Evolutionary conservation across 257 asterid genomes (phyloP).

Genomic region (Verbena officinalis): DNA sequence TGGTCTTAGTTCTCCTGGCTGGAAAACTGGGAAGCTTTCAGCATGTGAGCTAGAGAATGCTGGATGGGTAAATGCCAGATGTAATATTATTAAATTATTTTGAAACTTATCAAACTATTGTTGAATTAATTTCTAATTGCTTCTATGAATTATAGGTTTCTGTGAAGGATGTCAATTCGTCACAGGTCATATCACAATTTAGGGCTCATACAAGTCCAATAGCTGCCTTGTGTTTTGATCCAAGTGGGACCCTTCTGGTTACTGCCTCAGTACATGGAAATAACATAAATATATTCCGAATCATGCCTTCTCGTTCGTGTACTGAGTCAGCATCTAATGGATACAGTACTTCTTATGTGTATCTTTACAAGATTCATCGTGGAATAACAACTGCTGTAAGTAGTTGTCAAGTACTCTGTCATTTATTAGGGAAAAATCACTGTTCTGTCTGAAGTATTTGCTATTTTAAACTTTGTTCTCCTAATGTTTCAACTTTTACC

Average conservation of each 20-base stretch:
- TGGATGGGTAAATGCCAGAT: slow-evolving; percentile 37
- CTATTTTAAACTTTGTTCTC: too few species aligned
- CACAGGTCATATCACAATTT: slow-evolving; percentile 61
- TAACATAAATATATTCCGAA: slow-evolving; percentile 61
- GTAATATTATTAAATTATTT: background rate
- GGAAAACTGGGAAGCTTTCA: slow-evolving; percentile 34
- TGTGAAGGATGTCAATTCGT: slow-evolving; percentile 39
- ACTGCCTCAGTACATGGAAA: slow-evolving; percentile 79
- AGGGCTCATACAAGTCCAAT: slow-evolving; percentile 81
- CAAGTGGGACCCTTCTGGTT: slow-evolving; percentile 74
- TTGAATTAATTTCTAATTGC: background rate
- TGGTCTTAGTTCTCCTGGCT: slow-evolving; percentile 34
- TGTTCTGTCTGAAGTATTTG: too few species aligned
- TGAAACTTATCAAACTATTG: background rate
- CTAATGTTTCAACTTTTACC: too few species aligned
- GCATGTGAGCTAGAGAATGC: slow-evolving; percentile 36
- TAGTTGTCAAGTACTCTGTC: slow-evolving; percentile 4
- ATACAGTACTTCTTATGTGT: slow-evolving; percentile 59
- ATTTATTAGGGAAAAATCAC: too few species aligned
- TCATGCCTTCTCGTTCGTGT: slow-evolving; percentile 51
- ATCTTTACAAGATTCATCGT: slow-evolving; percentile 46
- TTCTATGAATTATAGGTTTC: slow-evolving; percentile 36
- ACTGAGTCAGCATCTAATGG: slow-evolving; percentile 46
- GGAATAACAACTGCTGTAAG: slow-evolving; percentile 52
- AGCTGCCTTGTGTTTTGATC: slow-evolving; percentile 76